Evolutionary conservation across 768 basidiomycete species (phyloP), one percentile per base, ranked within the genome.

Genomic region (Coprinopsis strossmayeri): DNA sequence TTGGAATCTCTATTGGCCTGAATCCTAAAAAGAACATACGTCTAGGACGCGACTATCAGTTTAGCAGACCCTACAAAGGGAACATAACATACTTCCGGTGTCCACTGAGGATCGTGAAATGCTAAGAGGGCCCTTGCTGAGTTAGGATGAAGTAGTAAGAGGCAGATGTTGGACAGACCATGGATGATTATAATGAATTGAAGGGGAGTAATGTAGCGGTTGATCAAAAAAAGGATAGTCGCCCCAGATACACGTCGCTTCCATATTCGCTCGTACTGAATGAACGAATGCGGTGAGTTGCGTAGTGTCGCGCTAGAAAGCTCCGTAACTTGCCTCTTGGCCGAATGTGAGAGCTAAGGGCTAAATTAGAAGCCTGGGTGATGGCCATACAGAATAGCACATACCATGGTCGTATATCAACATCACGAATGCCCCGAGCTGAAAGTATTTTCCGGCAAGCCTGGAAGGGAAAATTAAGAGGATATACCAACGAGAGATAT

Each of bases 191-290:
- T 50, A 32, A 62, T 56, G 35, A 63, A 64, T 32, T 62, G 58
- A 0, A 63, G 30, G 2, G 60, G 60, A 12, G 61, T 63, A 24
- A 56, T 42, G 51, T 64, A 66, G 15, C 64, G 58, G 46, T 63
- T 64, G 18, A 66, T 45, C 4, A 64, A 44, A 52, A 64, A 66
- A n/a, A 66, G 52, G n/a, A 62, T 32, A 0, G 59, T 54, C 2
- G 53, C 62, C 1, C 57, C 57, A 7, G 59, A 59, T 5, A 62
- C 25, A 41, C 50, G 59, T 30, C 44, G 54, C 35, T 56, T 58
- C 64, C 64, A 66, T 5, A 66, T 58, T 5, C 62, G 52, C 13
- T 62, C 60, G 34, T 63, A 59, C 63, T 63, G 35, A 30, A 20
- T 13, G 37, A 26, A 26, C 12, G 7, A 7, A 42, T 10, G 24